Evolutionary conservation across 2,329 filamentous ascomycete species (phyloP).

Genomic region (Epichloe uncinata): DNA sequence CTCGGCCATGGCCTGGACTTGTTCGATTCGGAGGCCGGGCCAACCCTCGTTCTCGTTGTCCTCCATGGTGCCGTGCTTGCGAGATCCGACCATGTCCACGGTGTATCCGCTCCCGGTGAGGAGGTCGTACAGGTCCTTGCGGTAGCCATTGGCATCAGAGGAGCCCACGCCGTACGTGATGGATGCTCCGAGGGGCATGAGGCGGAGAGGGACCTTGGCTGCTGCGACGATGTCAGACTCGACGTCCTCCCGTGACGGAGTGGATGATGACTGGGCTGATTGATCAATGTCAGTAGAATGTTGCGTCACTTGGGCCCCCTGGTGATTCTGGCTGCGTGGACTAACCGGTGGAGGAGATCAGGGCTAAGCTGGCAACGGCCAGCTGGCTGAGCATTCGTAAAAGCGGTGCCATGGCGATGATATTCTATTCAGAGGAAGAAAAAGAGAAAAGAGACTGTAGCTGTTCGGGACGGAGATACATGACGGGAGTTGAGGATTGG

Average conservation of each 20-base stretch:
- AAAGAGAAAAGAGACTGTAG: too few species aligned
- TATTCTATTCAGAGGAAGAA: background rate
- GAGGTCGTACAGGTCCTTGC: constrained; percentile 17
- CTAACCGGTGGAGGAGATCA: constrained; percentile 8
- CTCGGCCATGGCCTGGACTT: constrained; percentile 23
- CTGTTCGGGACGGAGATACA: too few species aligned
- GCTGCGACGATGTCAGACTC: background rate
- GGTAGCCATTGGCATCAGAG: constrained; percentile 27
- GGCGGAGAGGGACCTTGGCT: constrained; percentile 21
- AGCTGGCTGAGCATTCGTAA: constrained; percentile 6
- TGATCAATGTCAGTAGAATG: background rate
- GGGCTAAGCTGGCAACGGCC: constrained; percentile 14
- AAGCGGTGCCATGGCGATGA: constrained; percentile 6
- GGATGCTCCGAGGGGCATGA: constrained; percentile 31
- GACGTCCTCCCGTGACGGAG: background rate
- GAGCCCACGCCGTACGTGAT: constrained; percentile 26
- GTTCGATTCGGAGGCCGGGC: constrained; percentile 26
- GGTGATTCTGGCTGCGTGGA: too few species aligned
- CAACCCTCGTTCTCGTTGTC: constrained; percentile 32
- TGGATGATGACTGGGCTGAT: background rate
- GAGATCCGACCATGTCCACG: constrained; percentile 18
- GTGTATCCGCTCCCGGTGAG: constrained; percentile 20
- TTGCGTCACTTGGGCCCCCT: too few species aligned
- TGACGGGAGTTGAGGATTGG: too few species aligned
- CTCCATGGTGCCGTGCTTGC: constrained; percentile 23